phyloP scores from a whole-genome alignment of 1,139 yeast genomes.

The Scheffersomyces insectosa region DNA sequence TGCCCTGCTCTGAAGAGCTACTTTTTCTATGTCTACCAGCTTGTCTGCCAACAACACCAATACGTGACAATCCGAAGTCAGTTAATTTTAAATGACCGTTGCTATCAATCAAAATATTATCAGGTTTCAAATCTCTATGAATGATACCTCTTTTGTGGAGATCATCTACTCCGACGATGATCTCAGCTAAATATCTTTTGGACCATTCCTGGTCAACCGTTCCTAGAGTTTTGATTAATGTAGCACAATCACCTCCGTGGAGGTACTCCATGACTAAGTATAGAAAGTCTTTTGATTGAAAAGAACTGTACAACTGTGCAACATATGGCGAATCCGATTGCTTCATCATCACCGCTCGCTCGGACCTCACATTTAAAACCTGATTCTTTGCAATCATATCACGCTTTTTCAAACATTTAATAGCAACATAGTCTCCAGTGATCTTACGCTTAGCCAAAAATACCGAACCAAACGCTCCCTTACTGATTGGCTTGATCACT shows the following conservation, averaged over 20 bases:
- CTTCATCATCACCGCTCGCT: conserved; percentile 95
- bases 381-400: conserved; percentile 98
- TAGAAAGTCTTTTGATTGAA: conserved; percentile 84
- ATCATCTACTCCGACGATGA: conserved; percentile 86
- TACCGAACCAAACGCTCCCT: conserved; percentile 97
- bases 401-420: conserved; percentile 87
- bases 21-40: conserved; percentile 39
- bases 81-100: conserved; percentile 89
- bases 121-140: conserved; percentile 95
- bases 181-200: conserved; percentile 82
- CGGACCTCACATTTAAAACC: conserved; percentile 90
- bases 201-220: conserved; percentile 88
- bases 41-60: conserved; percentile 88
- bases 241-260: conserved; percentile 95
- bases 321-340: conserved; percentile 94
- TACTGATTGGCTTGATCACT: conserved; percentile 87
- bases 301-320: conserved; percentile 84
- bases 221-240: conserved; percentile 78
- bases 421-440: conserved; percentile 95
- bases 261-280: conserved; percentile 95
- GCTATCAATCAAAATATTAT: conserved; percentile 81
- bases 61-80: conserved; percentile 90
- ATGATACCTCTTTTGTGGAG: conserved; percentile 86
- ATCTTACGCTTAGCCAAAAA: conserved; percentile 77
- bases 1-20: conserved; percentile 46